Conservation (phyloP, 2,329 filamentous ascomycete species). For the Fusarium sororula region DNA sequence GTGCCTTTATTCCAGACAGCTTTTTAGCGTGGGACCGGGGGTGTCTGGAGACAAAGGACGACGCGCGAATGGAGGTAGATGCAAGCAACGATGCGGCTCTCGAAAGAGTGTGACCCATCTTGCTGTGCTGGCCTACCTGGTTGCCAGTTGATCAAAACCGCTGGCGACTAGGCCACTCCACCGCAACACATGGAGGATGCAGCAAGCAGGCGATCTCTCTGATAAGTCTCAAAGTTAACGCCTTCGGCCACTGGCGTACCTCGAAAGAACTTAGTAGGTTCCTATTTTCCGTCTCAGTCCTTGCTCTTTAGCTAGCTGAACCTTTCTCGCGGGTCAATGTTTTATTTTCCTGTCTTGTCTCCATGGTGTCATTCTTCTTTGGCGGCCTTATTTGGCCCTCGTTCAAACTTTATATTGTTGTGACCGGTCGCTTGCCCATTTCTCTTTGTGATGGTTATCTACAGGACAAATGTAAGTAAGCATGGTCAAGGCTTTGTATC, state of each 20-base stretch:
- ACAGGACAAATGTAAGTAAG: conserved; percentile 7
- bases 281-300: conserved; percentile 23
- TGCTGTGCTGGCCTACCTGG: conserved; percentile 92
- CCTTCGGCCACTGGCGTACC: conserved; percentile 42
- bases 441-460: conserved; percentile 2
- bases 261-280: conserved; percentile 40
- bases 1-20: conserved; percentile 71
- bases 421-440: neutral
- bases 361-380: neutral
- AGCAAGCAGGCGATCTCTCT: conserved; percentile 60
- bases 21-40: conserved; percentile 60
- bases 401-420: conserved; percentile 15
- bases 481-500: conserved; percentile 21
- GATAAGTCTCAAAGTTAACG: conserved; percentile 46
- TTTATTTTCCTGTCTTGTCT: neutral
- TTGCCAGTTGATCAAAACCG: conserved; percentile 80
- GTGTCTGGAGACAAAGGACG: conserved; percentile 54
- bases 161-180: conserved; percentile 71
- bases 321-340: conserved; percentile 20
- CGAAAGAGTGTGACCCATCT: conserved; percentile 72
- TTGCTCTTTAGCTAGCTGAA: conserved; percentile 17
- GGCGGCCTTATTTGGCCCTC: conserved; percentile 2
- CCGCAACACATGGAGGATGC: conserved; percentile 56
- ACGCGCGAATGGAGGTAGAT: conserved; percentile 56
- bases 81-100: conserved; percentile 74